Percentiles rank a stretch among this genome's conserved stretches.
These are phyloP conservation scores for Coprinopsis sp. DNA, from an alignment of 768 basidiomycete species.

Conservation along the genomic window DNA sequence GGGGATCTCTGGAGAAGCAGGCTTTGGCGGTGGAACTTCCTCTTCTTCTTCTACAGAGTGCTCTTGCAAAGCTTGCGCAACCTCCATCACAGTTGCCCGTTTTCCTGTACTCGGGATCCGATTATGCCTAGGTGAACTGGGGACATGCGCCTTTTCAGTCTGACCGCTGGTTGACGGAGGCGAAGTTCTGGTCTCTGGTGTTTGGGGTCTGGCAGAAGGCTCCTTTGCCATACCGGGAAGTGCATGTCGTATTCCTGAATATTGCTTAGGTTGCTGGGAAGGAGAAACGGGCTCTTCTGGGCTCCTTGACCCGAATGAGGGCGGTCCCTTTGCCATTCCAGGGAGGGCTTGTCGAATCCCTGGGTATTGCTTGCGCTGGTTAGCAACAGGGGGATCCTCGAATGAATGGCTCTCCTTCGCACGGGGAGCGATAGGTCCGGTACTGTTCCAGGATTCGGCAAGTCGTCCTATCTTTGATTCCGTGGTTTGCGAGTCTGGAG, in stretches of 20 bases:
- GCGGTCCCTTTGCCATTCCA: slow-evolving; percentile 5
- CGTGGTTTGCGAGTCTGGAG: background rate
- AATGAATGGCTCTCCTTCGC: background rate
- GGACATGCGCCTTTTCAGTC: background rate
- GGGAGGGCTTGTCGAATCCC: slow-evolving; percentile 8
- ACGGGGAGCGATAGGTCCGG: slow-evolving; percentile 5
- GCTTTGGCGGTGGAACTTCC: background rate
- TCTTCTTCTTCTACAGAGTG: slow-evolving; percentile 7
- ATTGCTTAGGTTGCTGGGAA: too few relatives aligned
- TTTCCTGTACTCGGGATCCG: slow-evolving; percentile 68
- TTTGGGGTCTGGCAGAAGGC: background rate
- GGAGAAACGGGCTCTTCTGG: background rate
- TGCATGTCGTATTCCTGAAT: too few relatives aligned
- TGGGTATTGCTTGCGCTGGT: slow-evolving; percentile 2
- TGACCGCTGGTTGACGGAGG: slow-evolving; percentile 19
- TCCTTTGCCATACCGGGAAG: too few relatives aligned
- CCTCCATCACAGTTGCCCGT: slow-evolving; percentile 73
- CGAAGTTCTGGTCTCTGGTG: slow-evolving; percentile 18
- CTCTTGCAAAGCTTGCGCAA: slow-evolving; percentile 57
- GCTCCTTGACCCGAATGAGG: slow-evolving; percentile 1
- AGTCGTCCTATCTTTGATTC: slow-evolving; percentile 7
- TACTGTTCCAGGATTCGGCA: slow-evolving; percentile 3
- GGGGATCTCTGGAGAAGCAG: background rate
- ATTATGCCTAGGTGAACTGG: slow-evolving; percentile 30
- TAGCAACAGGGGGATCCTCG: background rate